Evolutionary conservation across 768 basidiomycete genomes (phyloP), one percentile per base, ranked within the genome.

Genomic region (Termitomyces titanicus): DNA sequence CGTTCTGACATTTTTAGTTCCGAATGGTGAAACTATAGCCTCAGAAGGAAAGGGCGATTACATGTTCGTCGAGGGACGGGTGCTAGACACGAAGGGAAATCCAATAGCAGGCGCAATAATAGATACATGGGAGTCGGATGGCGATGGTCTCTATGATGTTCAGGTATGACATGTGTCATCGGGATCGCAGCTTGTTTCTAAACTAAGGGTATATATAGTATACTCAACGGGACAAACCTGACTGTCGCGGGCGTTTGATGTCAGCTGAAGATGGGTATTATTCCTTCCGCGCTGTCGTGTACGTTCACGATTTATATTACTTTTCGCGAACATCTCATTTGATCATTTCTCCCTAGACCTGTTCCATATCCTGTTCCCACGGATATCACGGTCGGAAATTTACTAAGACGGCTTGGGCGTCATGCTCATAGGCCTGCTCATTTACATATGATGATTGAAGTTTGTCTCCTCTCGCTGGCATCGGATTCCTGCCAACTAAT

Each of bases 31-130:
- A 1, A 83, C 85, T 10, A 94, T 94, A 49, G 90, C 92, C 7
- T 90, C 90, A 0, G 91, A 93, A 68, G 92, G 88, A 54, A 92
- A 90, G 69, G 92, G 92, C 20, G 81, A 91, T 10, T 89, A 92
- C 66, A 74, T 94, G 80, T 92, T 79, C 60, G 86, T 94, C 48
- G 80, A 90, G 64, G 92, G 92, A 0, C 78, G 77, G 3, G 78
- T 94, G 1, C 63, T 82, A 29, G 78, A 83, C 62, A 84, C 82
- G 1, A 71, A 79, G 33, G 89, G 90, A 20, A 71, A 76, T n/a
- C 85, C 86, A 2, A 78, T 94, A 50, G 67, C 83, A 5, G 74
- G 74, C 48, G 89, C 88, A 0, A 62, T 78, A 43, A 88, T 92
- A 56, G 88, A 92, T 50, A 92, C 89, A n/a, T 92, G 88, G 89